These are phyloP conservation scores for Apiospora arundinis DNA, from an alignment of 2,329 filamentous ascomycete genomes.

Conservation along the genomic window DNA sequence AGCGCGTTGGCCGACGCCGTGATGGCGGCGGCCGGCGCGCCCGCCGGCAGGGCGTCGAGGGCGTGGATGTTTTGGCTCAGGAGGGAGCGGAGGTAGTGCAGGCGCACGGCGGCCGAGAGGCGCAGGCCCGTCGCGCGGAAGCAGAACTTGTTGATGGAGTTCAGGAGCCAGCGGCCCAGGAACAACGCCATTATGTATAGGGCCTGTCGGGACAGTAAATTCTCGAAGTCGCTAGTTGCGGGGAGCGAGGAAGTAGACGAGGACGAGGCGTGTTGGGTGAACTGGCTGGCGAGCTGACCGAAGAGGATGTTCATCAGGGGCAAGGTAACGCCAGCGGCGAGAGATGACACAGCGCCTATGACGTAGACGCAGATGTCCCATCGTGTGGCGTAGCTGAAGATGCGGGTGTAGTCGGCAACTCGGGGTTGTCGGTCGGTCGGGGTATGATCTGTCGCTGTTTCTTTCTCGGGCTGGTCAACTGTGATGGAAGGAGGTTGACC, in stretches of 20 bases:
- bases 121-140: constrained; percentile 65
- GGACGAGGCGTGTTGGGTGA: constrained; percentile 45
- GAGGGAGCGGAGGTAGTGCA: constrained; percentile 66
- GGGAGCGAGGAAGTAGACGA: constrained; percentile 35
- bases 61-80: constrained; percentile 68
- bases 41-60: constrained; percentile 66
- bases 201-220: constrained; percentile 48
- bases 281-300: constrained; percentile 54
- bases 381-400: constrained; percentile 57
- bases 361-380: constrained; percentile 54
- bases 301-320: constrained; percentile 65
- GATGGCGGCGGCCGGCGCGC: constrained; percentile 63
- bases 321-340: constrained; percentile 44
- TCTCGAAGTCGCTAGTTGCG: constrained; percentile 43
- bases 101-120: constrained; percentile 62
- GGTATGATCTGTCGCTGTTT: neutral
- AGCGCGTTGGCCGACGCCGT: constrained; percentile 65
- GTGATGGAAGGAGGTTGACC: neutral
- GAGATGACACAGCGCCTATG: constrained; percentile 45
- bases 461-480: neutral
- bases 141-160: constrained; percentile 64
- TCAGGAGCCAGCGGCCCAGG: constrained; percentile 65
- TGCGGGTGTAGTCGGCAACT: constrained; percentile 26
- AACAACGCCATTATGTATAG: constrained; percentile 75
- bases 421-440: neutral